Evolutionary conservation across 257 asterid genomes (phyloP), one percentile per base, ranked within the genome.

Genomic region (Solanum neorickii): DNA sequence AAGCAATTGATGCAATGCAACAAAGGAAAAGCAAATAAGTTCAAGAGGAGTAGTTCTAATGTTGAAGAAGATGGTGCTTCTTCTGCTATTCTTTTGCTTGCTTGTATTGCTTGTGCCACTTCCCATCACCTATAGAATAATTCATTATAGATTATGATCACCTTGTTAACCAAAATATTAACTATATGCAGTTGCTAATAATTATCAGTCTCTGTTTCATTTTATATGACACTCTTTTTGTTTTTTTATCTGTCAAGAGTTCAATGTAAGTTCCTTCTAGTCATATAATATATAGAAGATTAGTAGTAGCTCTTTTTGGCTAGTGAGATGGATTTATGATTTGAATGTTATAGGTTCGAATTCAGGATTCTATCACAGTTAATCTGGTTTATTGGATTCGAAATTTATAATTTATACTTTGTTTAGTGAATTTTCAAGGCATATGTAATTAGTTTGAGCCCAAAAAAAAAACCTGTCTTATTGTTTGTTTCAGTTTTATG

Each of bases 51-150:
- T 89, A 90, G 88, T 2, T 93, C 94, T 41, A 90, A 74, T 92
- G 89, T 91, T 66, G 92, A 93, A 88, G 92, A 94, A 87, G 98
- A 95, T 90, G 98, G 95, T 46, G 85, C 92, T 88, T 95, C 98
- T 88, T 91, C 94, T 83, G 95, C 97, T 76, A 93, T 95, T 86
- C 87, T 95, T 39, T 90, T 93, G 83, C 93, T 95, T 2, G 98
- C 98, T 89, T 95, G 98, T 88, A 89, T 95, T 83, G 97, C 94
- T 77, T 94, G 94, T 90, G 86, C 92, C 7, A 91, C 95, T 15
- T 84, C 91, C 41, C 44, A 47, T 60, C 85, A 80, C 12, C 44
- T 47, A 16, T 47, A 80, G 11, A 29, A 25, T 11, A 5, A 37
- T 18, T 18, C 35, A 33, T 33, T n/a, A 76, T 41, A 75, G 60